phyloP scores from a whole-genome alignment of 495 filamentous ascomycete species.

The Beverwykella pulmonaria region DNA sequence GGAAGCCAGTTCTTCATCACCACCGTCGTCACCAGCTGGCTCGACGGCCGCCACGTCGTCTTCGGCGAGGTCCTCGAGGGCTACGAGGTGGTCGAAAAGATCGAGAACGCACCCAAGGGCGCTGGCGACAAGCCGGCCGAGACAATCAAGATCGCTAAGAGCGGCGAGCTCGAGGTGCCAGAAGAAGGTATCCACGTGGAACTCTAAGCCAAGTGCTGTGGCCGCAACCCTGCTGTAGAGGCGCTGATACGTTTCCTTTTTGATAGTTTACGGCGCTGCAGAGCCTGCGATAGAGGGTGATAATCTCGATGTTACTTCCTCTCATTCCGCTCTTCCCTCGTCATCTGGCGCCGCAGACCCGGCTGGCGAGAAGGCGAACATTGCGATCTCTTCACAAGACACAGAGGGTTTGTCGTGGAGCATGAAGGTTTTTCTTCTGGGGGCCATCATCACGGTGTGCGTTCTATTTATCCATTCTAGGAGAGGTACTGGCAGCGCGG shows the following conservation, averaged over 20 bases:
- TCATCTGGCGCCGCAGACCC: slow-evolving; percentile 28
- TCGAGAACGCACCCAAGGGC: slow-evolving; percentile 76
- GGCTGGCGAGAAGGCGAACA: slow-evolving; percentile 26
- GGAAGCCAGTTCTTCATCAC: slow-evolving; percentile 96
- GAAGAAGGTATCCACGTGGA: slow-evolving; percentile 98
- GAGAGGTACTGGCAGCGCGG: slow-evolving; percentile 17
- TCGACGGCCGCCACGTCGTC: slow-evolving; percentile 79
- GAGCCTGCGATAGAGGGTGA: slow-evolving; percentile 43
- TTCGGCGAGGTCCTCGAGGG: slow-evolving; percentile 70
- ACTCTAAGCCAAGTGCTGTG: slow-evolving; percentile 62
- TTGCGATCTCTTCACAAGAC: background rate
- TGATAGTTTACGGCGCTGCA: slow-evolving; percentile 45
- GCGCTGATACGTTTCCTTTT: slow-evolving; percentile 39
- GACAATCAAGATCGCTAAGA: slow-evolving; percentile 87
- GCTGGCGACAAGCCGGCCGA: slow-evolving; percentile 72
- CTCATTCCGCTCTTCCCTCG: slow-evolving; percentile 17
- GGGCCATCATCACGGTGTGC: slow-evolving; percentile 48
- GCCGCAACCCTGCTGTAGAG: slow-evolving; percentile 30
- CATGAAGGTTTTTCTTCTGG: slow-evolving; percentile 51
- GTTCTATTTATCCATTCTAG: slow-evolving; percentile 48
- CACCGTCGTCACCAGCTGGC: slow-evolving; percentile 69
- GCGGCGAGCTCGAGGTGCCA: slow-evolving; percentile 85
- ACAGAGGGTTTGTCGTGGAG: slow-evolving; percentile 39
- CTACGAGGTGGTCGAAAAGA: slow-evolving; percentile 82
- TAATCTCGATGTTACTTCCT: slow-evolving; percentile 46